phyloP scores from a whole-genome alignment of 148 eudicot genomes.

The Cornus suecica region DNA sequence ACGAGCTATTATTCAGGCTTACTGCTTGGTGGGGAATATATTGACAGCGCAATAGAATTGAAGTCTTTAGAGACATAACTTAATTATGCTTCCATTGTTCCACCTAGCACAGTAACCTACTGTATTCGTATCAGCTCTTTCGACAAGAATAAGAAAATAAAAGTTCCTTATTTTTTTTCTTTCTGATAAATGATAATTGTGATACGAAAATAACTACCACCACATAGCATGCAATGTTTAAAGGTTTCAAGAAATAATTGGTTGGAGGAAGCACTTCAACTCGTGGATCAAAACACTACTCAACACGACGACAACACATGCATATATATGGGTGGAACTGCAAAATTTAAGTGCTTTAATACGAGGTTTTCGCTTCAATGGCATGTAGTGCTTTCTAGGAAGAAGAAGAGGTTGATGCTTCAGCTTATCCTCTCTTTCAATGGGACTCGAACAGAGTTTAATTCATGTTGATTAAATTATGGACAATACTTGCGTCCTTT shows the following conservation, averaged over 20 bases:
- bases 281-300: slow-evolving; percentile 12
- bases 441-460: no score
- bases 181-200: slow-evolving; percentile 42
- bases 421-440: no score
- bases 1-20: slow-evolving; percentile 43
- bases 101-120: slow-evolving; percentile 67
- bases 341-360: no score
- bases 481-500: no score
- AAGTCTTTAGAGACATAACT: slow-evolving; percentile 41
- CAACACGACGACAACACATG: no score
- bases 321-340: no score
- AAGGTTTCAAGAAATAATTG: slow-evolving; percentile 41
- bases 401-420: no score
- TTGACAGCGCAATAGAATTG: slow-evolving; percentile 43
- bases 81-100: slow-evolving; percentile 26
- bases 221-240: slow-evolving; percentile 64
- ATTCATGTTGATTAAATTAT: no score
- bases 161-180: slow-evolving; percentile 34
- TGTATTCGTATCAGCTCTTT: slow-evolving; percentile 57
- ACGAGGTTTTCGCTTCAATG: no score
- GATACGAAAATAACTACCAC: slow-evolving; percentile 31
- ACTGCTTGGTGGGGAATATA: slow-evolving; percentile 41
- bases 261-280: slow-evolving; percentile 46
- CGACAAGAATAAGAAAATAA: slow-evolving; percentile 39
- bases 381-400: neutral